Evolutionary conservation across 768 basidiomycete species (phyloP).

Genomic region (Rhizopogon vulgaris): DNA sequence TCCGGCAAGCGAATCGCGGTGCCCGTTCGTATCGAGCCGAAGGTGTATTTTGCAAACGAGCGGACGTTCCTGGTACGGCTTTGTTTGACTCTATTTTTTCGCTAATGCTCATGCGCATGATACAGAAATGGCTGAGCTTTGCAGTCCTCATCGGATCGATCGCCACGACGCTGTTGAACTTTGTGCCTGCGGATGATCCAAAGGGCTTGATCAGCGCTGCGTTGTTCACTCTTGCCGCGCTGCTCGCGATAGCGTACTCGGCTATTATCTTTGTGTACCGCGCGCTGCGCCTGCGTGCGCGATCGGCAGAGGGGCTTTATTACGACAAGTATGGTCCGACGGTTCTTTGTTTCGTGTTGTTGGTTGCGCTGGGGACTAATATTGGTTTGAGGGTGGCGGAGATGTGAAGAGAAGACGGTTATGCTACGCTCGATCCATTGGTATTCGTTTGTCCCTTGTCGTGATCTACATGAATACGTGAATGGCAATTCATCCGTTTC

Average conservation of each 20-base stretch:
- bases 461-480: not conserved
- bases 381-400: slow-evolving; percentile 62
- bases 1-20: slow-evolving; percentile 86
- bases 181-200: slow-evolving; percentile 64
- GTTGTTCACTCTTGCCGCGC: slow-evolving; percentile 85
- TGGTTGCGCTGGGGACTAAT: slow-evolving; percentile 68
- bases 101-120: not conserved
- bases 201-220: slow-evolving; percentile 81
- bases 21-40: slow-evolving; percentile 95
- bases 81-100: not conserved
- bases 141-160: slow-evolving; percentile 85
- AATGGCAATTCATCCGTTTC: too few relatives aligned
- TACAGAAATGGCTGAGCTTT: slow-evolving; percentile 84
- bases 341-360: slow-evolving; percentile 60
- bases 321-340: slow-evolving; percentile 89
- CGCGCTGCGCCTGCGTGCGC: slow-evolving; percentile 58
- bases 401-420: slow-evolving; percentile 24
- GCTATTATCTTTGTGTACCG: slow-evolving; percentile 77
- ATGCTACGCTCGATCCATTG: too few relatives aligned
- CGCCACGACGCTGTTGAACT: slow-evolving; percentile 86
- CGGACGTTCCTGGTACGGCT: slow-evolving; percentile 83
- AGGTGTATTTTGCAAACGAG: slow-evolving; percentile 96
- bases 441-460: not conserved
- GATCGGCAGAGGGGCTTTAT: slow-evolving; percentile 75
- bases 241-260: slow-evolving; percentile 84